These are phyloP conservation scores for Chimonanthus salicifolius DNA, from an alignment of 164 flowering plant genomes.

Conservation along the genomic window DNA sequence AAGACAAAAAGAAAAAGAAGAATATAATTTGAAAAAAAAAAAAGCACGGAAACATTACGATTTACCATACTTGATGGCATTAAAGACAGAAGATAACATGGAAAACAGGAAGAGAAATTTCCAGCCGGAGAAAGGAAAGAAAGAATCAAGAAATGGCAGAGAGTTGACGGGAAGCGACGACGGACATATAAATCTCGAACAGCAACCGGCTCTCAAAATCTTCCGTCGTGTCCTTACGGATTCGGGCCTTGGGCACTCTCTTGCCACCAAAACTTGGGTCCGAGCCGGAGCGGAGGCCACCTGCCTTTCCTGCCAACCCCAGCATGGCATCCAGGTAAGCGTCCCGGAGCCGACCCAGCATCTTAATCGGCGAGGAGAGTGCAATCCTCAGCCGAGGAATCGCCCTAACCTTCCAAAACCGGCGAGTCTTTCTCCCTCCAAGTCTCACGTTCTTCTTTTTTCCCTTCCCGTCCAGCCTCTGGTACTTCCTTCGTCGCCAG, in stretches of 20 bases:
- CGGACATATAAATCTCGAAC: conserved; percentile 1
- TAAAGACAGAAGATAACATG: too few species aligned
- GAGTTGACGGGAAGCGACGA: neutral
- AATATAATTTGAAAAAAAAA: too few species aligned
- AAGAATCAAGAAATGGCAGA: neutral
- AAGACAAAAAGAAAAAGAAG: too few species aligned
- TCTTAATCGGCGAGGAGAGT: neutral
- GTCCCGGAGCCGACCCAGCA: conserved; percentile 5
- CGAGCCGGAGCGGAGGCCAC: neutral
- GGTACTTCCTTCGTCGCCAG: neutral
- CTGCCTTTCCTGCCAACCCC: neutral
- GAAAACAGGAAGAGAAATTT: too few species aligned
- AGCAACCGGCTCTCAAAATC: conserved; percentile 5
- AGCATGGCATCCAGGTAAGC: conserved; percentile 5
- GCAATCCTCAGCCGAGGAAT: neutral
- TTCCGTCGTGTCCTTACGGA: neutral
- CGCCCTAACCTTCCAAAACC: neutral
- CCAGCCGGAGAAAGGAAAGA: too few species aligned
- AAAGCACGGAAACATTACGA: too few species aligned
- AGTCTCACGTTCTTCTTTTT: neutral
- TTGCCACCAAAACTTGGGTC: neutral
- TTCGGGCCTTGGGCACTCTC: neutral
- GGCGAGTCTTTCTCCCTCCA: neutral
- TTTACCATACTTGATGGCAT: too few species aligned
- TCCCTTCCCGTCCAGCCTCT: neutral